These are phyloP conservation scores for Debaryomycetaceae sp. DNA, from an alignment of 1,139 yeast genomes.

Conservation along the genomic window DNA sequence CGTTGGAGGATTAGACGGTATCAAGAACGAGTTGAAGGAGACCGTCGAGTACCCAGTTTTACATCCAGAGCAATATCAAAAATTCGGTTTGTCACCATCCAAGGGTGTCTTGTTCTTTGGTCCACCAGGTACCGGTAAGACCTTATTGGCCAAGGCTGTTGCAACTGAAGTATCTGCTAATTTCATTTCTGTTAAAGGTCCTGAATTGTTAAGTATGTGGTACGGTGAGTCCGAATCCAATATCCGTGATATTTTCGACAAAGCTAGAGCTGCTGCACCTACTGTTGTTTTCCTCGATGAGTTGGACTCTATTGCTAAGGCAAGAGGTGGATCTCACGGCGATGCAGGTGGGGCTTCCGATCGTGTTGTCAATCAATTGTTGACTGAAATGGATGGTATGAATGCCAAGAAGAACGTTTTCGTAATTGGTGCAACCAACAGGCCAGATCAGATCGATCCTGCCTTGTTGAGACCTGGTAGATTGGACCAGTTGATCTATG, in stretches of 20 bases:
- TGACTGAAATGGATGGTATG: constrained; percentile 99
- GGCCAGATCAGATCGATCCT: constrained; percentile 99
- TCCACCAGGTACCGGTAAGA: constrained; percentile 99
- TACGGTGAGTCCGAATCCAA: constrained; percentile 98
- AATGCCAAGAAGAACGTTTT: constrained; percentile 98
- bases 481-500: constrained; percentile 96
- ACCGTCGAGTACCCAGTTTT: constrained; percentile 98
- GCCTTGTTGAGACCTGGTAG: constrained; percentile 99
- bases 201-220: constrained; percentile 97
- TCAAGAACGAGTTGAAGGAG: constrained; percentile 95
- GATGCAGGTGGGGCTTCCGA: constrained; percentile 99
- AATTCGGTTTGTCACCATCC: constrained; percentile 95
- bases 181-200: constrained; percentile 95
- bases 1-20: constrained; percentile 91
- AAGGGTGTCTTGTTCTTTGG: constrained; percentile 98
- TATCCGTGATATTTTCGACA: constrained; percentile 94
- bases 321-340: constrained; percentile 89
- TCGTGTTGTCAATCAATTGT: constrained; percentile 95
- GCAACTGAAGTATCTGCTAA: constrained; percentile 98
- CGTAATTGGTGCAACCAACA: constrained; percentile 97
- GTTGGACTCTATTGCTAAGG: constrained; percentile 95
- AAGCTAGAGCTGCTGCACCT: constrained; percentile 99
- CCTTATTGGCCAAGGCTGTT: constrained; percentile 94
- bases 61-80: constrained; percentile 98
- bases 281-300: constrained; percentile 97